These are phyloP conservation scores for Talaromyces sp. DNA, from an alignment of 2,329 filamentous ascomycete species.

Conservation along the genomic window DNA sequence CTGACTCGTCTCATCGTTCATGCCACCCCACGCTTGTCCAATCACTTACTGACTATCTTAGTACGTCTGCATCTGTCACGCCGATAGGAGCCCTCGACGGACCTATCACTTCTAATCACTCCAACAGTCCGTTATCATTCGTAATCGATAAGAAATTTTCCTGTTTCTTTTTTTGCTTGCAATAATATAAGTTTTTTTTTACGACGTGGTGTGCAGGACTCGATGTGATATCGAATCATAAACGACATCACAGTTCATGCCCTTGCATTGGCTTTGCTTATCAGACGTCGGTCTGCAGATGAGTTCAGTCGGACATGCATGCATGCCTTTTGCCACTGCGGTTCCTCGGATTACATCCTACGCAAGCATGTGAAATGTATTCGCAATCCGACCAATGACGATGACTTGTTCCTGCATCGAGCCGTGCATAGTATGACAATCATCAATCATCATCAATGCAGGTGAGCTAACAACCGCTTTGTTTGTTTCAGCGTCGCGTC, in stretches of 20 bases:
- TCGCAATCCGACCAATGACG: background rate
- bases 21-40: background rate
- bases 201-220: background rate
- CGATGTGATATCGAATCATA: constrained; percentile 6
- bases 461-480: background rate
- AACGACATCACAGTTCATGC: background rate
- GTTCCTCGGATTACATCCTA: background rate
- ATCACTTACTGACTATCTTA: background rate
- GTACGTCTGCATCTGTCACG: background rate
- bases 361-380: background rate
- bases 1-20: background rate
- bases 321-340: background rate
- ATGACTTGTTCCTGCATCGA: constrained; percentile 4
- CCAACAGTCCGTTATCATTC: constrained; percentile 1
- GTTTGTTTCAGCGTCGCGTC: background rate
- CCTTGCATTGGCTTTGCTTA: constrained; percentile 3
- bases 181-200: too few relatives aligned
- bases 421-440: background rate
- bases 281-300: background rate
- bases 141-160: background rate
- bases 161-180: background rate
- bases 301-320: constrained; percentile 1
- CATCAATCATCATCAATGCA: background rate
- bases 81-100: background rate
- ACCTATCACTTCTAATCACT: background rate